Evolutionary conservation across 345 rosid genomes (phyloP), one percentile per base, ranked within the genome.

Genomic region (Geranium brycei): DNA sequence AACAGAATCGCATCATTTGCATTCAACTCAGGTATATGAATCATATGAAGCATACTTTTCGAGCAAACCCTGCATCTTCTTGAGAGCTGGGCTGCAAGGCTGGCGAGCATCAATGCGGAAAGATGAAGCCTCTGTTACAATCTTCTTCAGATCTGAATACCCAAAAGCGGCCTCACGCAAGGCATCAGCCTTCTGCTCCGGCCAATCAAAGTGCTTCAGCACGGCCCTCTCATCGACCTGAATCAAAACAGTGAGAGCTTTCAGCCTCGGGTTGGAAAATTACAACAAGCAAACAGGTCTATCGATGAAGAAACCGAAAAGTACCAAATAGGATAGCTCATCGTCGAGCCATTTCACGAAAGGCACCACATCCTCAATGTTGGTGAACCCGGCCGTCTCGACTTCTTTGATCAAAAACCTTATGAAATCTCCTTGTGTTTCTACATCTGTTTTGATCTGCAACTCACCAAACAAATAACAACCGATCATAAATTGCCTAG

Each of bases 291-390:
- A 4, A 1, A 31, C 19, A 19, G 1, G 32, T 17, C 28, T 7
- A 57, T 51, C 61, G 5, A 35, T 7, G 5, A 23, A 35, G 41
- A 35, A 35, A 35, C 3, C 7, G 30, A 1, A 4, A 61, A 7
- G 51, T 85, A 91, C 97, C 83, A 91, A 64, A 71, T 85, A 88
- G 30, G 96, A 91, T 31, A 91, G 91, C 78, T 91, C 97, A 51
- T 91, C 97, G 59, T 91, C 97, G 11, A 88, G 90, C 97, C 97
- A 95, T 69, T 95, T 88, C 4, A 95, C 99, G 66, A 91, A 95
- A 31, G 95, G 89, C 30, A 95, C 95, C 51, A 88, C 97, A 66
- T 95, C 97, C 79, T 91, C 89, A 0, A 95, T 87, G 18, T 79
- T 80, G 17, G 85, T 65, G 73, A 88, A 91, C 59, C 85, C 91